Evolutionary conservation across 139 green algal genomes (phyloP).

Genomic region (Deuterostichococcus epilithicus): DNA sequence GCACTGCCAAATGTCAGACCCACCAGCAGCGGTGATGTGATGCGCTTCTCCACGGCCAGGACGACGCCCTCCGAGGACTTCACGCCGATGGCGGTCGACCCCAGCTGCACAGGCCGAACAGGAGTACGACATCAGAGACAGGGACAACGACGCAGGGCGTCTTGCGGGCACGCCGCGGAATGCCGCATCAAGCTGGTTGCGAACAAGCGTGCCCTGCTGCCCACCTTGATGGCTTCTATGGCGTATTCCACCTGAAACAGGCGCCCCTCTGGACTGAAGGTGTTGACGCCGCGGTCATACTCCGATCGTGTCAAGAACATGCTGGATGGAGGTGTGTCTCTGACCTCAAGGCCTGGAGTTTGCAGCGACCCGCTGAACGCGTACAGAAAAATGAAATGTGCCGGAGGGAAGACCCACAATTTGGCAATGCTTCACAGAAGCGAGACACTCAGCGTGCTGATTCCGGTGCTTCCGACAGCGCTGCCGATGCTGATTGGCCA

Average conservation of each 20-base stretch:
- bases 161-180: too few relatives aligned
- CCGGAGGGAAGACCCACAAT: too few relatives aligned
- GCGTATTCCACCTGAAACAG: conserved; percentile 99
- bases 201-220: not conserved
- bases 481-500: too few relatives aligned
- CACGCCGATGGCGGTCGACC: conserved; percentile 96
- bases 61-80: conserved; percentile 87
- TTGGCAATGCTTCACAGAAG: too few relatives aligned
- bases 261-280: conserved; percentile 88
- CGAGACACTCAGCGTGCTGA: too few relatives aligned
- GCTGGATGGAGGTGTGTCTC: not conserved
- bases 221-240: conserved; percentile 97
- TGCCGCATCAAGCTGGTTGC: not conserved
- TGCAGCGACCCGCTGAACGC: too few relatives aligned
- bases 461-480: too few relatives aligned
- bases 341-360: too few relatives aligned
- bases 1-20: conserved; percentile 1
- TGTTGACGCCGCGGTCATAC: conserved; percentile 98
- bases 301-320: conserved; percentile 83
- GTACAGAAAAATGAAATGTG: too few relatives aligned
- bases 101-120: conserved; percentile 71
- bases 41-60: conserved; percentile 95
- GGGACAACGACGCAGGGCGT: too few relatives aligned
- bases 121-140: not conserved
- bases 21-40: conserved; percentile 93